These are phyloP conservation scores for Emergomyces orientalis DNA, from an alignment of 2,329 filamentous ascomycete genomes.

Conservation along the genomic window DNA sequence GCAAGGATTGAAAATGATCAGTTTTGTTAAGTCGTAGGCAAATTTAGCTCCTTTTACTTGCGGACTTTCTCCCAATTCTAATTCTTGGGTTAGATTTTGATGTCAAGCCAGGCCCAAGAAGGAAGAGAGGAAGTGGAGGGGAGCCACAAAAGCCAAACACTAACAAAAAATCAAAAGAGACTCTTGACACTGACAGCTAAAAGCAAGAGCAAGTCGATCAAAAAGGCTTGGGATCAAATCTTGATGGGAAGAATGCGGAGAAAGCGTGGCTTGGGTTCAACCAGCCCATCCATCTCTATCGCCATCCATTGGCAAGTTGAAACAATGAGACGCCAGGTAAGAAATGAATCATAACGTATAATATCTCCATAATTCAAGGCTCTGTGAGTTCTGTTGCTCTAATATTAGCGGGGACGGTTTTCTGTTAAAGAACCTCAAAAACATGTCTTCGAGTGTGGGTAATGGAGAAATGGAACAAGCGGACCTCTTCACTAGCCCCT, in stretches of 20 bases:
- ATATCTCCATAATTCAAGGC: not conserved
- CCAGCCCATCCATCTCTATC: not conserved
- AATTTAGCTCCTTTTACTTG: not conserved
- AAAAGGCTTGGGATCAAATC: constrained; percentile 9
- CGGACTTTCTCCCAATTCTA: not conserved
- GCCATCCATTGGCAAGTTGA: not conserved
- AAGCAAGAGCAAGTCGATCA: too few relatives aligned
- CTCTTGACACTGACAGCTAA: not conserved
- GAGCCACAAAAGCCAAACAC: constrained; percentile 8
- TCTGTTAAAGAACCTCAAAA: too few relatives aligned
- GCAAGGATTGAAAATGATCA: not conserved
- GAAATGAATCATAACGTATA: too few relatives aligned
- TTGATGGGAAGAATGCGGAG: constrained; percentile 5
- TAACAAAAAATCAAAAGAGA: constrained; percentile 1
- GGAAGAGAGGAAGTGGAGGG: constrained; percentile 12
- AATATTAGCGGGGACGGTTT: too few relatives aligned
- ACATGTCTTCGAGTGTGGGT: too few relatives aligned
- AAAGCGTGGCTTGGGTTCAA: not conserved
- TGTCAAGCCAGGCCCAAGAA: too few relatives aligned
- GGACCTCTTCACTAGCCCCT: not conserved
- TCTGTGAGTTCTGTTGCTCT: too few relatives aligned
- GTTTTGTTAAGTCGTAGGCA: not conserved
- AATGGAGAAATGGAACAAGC: not conserved
- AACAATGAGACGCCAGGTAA: not conserved
- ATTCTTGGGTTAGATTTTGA: too few relatives aligned